Evolutionary conservation across 2,329 filamentous ascomycete species (phyloP).

Genomic region (Colletotrichum eleusines): DNA sequence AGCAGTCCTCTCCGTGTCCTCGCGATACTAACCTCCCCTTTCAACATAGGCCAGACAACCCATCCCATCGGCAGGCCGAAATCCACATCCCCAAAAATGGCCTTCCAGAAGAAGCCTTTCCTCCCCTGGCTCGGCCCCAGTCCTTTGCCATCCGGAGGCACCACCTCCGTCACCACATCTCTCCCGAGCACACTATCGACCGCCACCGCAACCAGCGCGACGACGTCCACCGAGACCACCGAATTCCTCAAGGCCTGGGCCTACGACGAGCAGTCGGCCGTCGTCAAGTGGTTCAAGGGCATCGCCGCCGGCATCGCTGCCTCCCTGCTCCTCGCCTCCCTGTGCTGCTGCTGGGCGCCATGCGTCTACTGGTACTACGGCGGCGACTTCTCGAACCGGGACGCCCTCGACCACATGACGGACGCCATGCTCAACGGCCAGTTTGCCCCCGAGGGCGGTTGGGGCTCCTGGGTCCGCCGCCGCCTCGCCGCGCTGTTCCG

Average conservation of each 20-base stretch:
- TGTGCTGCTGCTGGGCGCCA: conserved; percentile 42
- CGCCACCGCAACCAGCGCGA: background rate
- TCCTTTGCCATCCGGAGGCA: background rate
- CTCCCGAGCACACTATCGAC: background rate
- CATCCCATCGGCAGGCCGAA: background rate
- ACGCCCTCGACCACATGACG: conserved; percentile 2
- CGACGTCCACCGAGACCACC: conserved; percentile 1
- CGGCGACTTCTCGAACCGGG: conserved; percentile 12
- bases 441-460: conserved; percentile 4
- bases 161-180: background rate
- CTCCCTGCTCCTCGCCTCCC: conserved; percentile 40
- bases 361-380: conserved; percentile 38
- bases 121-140: conserved; percentile 4
- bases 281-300: conserved; percentile 33
- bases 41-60: background rate
- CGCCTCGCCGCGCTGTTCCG: background rate
- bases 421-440: conserved; percentile 12
- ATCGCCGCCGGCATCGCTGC: conserved; percentile 38
- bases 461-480: background rate
- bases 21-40: background rate
- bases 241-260: conserved; percentile 13
- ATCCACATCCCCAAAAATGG: background rate
- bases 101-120: conserved; percentile 4
- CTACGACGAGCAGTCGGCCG: conserved; percentile 10
- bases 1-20: background rate